Percentiles rank a stretch among this genome's conserved stretches.
Evolutionary conservation across 2,329 filamentous ascomycete genomes (phyloP).

Genomic region (Pseudogymnoascus sp.): DNA sequence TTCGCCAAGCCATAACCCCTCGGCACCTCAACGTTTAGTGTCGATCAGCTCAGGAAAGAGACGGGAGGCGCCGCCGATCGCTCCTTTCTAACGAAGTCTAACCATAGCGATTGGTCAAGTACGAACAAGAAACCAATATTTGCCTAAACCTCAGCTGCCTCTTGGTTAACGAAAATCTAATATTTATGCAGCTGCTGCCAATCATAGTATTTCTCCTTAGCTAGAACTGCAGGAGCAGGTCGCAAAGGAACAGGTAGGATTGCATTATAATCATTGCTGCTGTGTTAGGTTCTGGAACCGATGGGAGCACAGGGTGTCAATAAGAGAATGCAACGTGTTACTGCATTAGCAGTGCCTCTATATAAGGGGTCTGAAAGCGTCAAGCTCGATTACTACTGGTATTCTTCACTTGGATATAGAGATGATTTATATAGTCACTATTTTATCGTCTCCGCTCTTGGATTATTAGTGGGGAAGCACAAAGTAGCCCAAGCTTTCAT

Average conservation of each 20-base stretch:
- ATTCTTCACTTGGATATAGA: neutral
- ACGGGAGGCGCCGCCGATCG: neutral
- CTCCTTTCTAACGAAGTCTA: neutral
- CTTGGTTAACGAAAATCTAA: neutral
- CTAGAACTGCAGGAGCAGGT: neutral
- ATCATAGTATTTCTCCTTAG: neutral
- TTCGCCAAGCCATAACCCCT: neutral
- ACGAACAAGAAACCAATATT: neutral
- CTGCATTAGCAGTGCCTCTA: neutral
- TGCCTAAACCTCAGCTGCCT: neutral
- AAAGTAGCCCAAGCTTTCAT: neutral
- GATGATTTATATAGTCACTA: neutral
- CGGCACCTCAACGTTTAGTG: neutral
- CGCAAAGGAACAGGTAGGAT: neutral
- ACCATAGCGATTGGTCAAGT: neutral
- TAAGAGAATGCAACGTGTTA: neutral
- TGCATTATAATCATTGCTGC: neutral
- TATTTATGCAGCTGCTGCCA: neutral
- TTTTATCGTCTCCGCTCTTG: neutral
- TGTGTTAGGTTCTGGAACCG: neutral
- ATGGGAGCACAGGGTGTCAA: neutral
- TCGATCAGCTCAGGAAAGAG: neutral
- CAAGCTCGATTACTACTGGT: neutral
- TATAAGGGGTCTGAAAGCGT: neutral
- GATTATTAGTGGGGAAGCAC: neutral